A percentile compares a stretch with the other conserved stretches of the same genome.
phyloP scores from a whole-genome alignment of 2,329 filamentous ascomycete species.

The Aspergillus persii region DNA sequence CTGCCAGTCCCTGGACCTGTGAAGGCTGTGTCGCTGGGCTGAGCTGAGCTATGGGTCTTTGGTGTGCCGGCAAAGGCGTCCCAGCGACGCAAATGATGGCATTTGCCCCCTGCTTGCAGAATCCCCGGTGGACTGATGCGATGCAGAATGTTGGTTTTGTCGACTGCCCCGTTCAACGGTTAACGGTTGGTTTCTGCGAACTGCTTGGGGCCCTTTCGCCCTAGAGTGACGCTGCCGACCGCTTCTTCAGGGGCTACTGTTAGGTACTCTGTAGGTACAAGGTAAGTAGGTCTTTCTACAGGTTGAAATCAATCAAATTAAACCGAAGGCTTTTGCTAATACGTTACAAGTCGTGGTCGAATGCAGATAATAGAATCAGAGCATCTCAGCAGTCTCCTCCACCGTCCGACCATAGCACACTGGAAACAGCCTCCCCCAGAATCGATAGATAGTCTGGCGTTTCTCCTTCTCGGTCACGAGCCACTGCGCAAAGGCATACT shows the following conservation, averaged over 20 bases:
- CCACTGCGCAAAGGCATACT: slow-evolving; percentile 32
- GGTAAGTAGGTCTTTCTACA: not conserved
- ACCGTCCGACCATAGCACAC: slow-evolving; percentile 33
- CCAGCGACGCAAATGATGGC: not conserved
- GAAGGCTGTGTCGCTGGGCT: not conserved
- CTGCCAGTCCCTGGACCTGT: not conserved
- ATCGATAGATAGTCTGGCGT: slow-evolving; percentile 24
- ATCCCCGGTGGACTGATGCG: not conserved
- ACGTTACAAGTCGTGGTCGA: not conserved
- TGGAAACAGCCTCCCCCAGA: slow-evolving; percentile 34
- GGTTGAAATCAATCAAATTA: not conserved
- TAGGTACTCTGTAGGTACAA: not conserved
- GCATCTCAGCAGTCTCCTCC: slow-evolving; percentile 26
- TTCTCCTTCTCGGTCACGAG: slow-evolving; percentile 25
- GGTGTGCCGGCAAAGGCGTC: not conserved
- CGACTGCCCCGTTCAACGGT: not conserved
- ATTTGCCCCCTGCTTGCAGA: not conserved
- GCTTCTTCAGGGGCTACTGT: not conserved
- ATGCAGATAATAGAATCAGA: slow-evolving; percentile 10
- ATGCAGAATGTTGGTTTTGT: too few species aligned
- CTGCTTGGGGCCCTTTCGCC: too few species aligned
- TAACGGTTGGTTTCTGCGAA: not conserved
- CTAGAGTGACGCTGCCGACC: not conserved
- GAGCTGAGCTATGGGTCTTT: not conserved
- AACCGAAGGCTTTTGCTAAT: not conserved